Conservation (phyloP, 1,284 basidiomycete genomes). For the Trichosporon faecale region DNA sequence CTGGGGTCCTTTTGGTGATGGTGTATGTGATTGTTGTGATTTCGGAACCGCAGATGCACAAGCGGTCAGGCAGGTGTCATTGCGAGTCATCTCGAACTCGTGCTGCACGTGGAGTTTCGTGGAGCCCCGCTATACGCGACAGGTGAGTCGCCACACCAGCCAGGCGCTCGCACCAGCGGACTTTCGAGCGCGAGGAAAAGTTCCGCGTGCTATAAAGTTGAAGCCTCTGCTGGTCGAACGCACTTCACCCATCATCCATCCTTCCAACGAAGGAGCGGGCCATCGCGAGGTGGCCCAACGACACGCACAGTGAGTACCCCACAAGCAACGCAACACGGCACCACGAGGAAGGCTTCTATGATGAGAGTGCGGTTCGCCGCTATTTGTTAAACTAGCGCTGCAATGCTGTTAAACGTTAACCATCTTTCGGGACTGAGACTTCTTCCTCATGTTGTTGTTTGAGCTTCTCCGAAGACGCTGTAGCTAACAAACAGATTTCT, state of each 20-base stretch:
- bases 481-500: background rate
- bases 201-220: conserved; percentile 4
- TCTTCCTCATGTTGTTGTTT: background rate
- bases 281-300: background rate
- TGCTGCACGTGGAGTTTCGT: background rate
- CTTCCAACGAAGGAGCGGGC: background rate
- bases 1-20: background rate
- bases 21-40: background rate
- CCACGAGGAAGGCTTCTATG: conserved; percentile 54
- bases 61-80: background rate
- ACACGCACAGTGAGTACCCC: conserved; percentile 1
- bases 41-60: background rate
- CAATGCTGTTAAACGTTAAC: conserved; percentile 79
- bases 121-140: background rate
- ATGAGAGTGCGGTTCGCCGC: conserved; percentile 62
- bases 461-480: background rate
- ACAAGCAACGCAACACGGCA: background rate
- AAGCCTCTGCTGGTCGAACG: background rate
- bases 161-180: conserved; percentile 1
- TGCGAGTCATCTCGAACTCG: conserved; percentile 1
- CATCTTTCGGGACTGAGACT: conserved; percentile 94
- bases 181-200: background rate
- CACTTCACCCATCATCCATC: background rate
- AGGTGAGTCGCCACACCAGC: background rate
- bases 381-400: conserved; percentile 46